Conservation (phyloP, 169 alveolate genomes). For the Eimeria tenella region DNA sequence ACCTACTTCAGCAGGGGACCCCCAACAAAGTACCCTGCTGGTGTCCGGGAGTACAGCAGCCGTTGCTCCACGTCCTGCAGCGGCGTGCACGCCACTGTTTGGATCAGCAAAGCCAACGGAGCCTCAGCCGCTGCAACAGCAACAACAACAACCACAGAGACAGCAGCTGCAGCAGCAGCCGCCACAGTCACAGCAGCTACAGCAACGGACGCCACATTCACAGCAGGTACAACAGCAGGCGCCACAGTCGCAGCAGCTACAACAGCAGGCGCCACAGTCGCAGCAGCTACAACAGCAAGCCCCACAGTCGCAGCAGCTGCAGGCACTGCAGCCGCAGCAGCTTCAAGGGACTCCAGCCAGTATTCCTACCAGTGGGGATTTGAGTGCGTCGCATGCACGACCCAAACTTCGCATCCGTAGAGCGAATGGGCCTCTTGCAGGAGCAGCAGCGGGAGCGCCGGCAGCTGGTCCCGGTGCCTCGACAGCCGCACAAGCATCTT, state of each 20-base stretch:
- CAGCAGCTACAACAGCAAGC: not conserved
- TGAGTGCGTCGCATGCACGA: conserved; percentile 4
- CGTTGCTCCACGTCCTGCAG: conserved; percentile 40
- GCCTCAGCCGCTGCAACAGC: conserved; percentile 16
- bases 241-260: not conserved
- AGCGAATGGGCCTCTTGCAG: conserved; percentile 39
- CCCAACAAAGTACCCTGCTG: not conserved
- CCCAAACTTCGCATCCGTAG: conserved; percentile 63
- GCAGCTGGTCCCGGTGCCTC: conserved; percentile 17
- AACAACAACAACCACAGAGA: conserved; percentile 8
- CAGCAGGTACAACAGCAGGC: conserved; percentile 13
- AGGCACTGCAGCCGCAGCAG: not conserved
- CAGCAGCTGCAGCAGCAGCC: conserved; percentile 26
- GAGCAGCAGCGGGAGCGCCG: not conserved
- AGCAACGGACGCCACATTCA: not conserved
- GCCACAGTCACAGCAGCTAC: conserved; percentile 5
- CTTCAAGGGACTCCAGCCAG: not conserved
- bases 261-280: not conserved
- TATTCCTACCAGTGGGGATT: conserved; percentile 16
- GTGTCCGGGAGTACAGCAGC: not conserved
- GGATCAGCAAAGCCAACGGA: not conserved
- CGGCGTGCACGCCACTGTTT: not conserved
- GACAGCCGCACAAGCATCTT: not conserved
- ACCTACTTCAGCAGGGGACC: not conserved
- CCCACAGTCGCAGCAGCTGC: conserved; percentile 23